phyloP scores from a whole-genome alignment of 306 rosid species.

The Sechiopsis laciniata region DNA sequence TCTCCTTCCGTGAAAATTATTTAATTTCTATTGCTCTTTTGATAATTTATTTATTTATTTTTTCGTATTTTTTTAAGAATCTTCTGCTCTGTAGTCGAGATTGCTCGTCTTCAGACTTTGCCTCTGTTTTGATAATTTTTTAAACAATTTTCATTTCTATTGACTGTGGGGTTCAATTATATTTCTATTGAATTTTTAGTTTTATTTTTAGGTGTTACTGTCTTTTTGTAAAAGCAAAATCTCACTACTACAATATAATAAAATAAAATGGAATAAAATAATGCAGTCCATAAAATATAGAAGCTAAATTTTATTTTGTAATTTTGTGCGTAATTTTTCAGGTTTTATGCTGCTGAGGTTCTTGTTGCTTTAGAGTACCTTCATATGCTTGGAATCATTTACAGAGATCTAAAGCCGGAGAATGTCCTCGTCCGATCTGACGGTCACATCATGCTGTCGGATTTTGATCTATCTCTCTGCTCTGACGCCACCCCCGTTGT shows the following conservation, averaged over 20 bases:
- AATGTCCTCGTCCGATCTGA: constrained; percentile 93
- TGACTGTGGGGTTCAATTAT: not conserved
- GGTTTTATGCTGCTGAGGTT: constrained; percentile 74
- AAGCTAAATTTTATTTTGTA: not conserved
- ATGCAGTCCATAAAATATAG: not conserved
- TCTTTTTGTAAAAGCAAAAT: not conserved
- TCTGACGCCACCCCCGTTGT: constrained; percentile 82
- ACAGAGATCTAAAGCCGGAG: constrained; percentile 92
- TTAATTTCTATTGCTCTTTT: not conserved
- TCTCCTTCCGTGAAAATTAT: constrained; percentile 25
- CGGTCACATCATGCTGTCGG: constrained; percentile 99
- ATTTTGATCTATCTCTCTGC: constrained; percentile 80
- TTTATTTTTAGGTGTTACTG: not conserved
- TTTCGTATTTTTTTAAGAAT: not conserved
- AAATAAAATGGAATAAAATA: not conserved
- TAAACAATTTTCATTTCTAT: not conserved
- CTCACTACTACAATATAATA: not conserved
- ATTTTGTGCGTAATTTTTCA: too few species aligned
- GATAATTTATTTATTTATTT: not conserved
- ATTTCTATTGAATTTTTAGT: too few species aligned
- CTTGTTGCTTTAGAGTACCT: constrained; percentile 93
- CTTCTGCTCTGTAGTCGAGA: constrained; percentile 16
- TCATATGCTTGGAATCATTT: constrained; percentile 94
- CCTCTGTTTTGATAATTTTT: constrained; percentile 25
- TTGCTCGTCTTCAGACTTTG: constrained; percentile 25